Evolutionary conservation across 331 rosid genomes (phyloP).

Genomic region (Erythrophleum ivorense): DNA sequence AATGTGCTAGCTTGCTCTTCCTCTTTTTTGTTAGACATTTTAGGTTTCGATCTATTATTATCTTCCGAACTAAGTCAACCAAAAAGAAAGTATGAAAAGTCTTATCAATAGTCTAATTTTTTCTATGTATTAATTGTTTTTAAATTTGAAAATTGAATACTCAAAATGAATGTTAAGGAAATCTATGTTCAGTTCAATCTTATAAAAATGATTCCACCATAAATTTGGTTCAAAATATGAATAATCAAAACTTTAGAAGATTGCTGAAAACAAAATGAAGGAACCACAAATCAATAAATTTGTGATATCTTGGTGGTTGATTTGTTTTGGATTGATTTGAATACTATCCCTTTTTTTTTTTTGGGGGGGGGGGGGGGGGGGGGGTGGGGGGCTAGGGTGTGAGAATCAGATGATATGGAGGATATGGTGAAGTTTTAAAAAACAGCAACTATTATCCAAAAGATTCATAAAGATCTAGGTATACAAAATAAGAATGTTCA

Average conservation of each 20-base stretch:
- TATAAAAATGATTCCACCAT: too few relatives aligned
- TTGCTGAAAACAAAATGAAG: not conserved
- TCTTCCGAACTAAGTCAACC: not conserved
- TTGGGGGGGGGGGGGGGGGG: too few relatives aligned
- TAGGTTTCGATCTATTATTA: not conserved
- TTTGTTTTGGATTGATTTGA: too few relatives aligned
- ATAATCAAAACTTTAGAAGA: not conserved
- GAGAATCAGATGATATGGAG: constrained; percentile 14
- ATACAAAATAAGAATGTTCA: constrained; percentile 17
- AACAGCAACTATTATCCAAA: not conserved
- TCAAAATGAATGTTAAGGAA: not conserved
- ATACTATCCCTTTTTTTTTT: too few relatives aligned
- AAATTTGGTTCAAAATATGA: not conserved
- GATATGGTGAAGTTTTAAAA: constrained; percentile 11
- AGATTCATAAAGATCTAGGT: constrained; percentile 15
- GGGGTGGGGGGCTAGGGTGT: not conserved
- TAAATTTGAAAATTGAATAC: not conserved
- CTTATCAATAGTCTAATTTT: not conserved
- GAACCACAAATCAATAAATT: constrained; percentile 13
- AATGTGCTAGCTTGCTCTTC: too few relatives aligned
- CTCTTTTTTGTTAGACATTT: too few relatives aligned
- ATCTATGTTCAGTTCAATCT: too few relatives aligned
- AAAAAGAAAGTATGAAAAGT: not conserved
- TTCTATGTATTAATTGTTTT: not conserved
- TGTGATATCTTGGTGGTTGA: constrained; percentile 27